A percentile compares a stretch with the other conserved stretches of the same genome.
phyloP scores from a whole-genome alignment of 441 rosid genomes.

The Croton laevigatus region DNA sequence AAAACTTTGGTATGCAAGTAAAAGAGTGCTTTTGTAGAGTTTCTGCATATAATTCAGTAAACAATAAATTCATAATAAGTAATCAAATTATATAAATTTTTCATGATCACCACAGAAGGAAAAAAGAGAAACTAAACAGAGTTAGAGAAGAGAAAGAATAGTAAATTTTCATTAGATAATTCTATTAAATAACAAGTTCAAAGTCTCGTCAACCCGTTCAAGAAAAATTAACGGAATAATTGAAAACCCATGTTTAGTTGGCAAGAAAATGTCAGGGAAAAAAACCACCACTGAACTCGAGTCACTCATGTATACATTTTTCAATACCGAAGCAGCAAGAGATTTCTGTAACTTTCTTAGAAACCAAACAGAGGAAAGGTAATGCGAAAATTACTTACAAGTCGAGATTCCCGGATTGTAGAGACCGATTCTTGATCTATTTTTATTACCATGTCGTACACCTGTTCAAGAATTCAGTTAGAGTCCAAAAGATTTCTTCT shows the following conservation, averaged over 20 bases:
- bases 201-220: not conserved
- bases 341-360: conserved; percentile 2
- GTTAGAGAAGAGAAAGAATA: not conserved
- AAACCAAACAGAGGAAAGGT: conserved; percentile 8
- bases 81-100: too few species aligned
- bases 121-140: not conserved
- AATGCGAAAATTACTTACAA: conserved; percentile 16
- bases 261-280: not conserved
- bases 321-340: not conserved
- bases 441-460: not conserved
- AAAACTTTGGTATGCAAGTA: conserved; percentile 37
- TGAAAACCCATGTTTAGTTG: not conserved
- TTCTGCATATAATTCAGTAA: conserved; percentile 19
- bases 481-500: not conserved
- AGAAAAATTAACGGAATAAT: not conserved
- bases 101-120: not conserved
- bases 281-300: not conserved
- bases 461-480: not conserved
- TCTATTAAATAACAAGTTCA: not conserved
- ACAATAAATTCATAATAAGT: not conserved
- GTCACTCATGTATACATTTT: not conserved
- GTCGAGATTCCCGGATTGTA: conserved; percentile 15
- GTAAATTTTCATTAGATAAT: not conserved
- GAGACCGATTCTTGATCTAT: conserved; percentile 25
- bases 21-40: conserved; percentile 21